Evolutionary conservation across 2,329 filamentous ascomycete species (phyloP).

Genomic region (Chaetoscypha palmicola): DNA sequence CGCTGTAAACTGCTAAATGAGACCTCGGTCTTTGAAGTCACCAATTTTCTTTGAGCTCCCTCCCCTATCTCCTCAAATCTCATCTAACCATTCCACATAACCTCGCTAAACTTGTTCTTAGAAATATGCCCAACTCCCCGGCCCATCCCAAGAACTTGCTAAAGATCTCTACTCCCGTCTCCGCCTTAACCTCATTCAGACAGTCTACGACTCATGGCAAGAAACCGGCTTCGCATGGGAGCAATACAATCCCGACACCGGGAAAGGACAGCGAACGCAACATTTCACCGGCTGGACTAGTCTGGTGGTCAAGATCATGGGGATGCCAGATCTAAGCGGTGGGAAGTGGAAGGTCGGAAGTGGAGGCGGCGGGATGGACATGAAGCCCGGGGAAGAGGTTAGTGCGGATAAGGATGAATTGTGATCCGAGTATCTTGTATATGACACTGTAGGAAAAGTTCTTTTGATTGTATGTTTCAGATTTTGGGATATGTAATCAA

Average conservation of each 20-base stretch:
- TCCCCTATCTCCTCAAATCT: neutral
- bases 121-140: constrained; percentile 52
- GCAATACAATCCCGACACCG: constrained; percentile 92
- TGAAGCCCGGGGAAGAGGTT: neutral
- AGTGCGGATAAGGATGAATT: constrained; percentile 21
- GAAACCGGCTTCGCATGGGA: constrained; percentile 97
- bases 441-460: neutral
- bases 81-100: too few species aligned
- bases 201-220: constrained; percentile 80
- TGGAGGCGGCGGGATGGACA: constrained; percentile 1
- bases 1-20: too few species aligned
- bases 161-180: constrained; percentile 68
- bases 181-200: constrained; percentile 78
- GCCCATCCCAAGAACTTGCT: constrained; percentile 63
- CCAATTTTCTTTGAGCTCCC: too few species aligned
- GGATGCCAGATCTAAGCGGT: constrained; percentile 62
- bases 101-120: too few species aligned
- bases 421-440: constrained; percentile 10
- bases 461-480: too few species aligned
- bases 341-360: constrained; percentile 17
- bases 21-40: too few species aligned
- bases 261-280: constrained; percentile 87
- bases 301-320: constrained; percentile 94
- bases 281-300: constrained; percentile 99
- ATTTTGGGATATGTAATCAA: neutral